phyloP scores from a whole-genome alignment of 192 early-diverging fungal genomes.

The Phlyctochytrium planicorne region DNA sequence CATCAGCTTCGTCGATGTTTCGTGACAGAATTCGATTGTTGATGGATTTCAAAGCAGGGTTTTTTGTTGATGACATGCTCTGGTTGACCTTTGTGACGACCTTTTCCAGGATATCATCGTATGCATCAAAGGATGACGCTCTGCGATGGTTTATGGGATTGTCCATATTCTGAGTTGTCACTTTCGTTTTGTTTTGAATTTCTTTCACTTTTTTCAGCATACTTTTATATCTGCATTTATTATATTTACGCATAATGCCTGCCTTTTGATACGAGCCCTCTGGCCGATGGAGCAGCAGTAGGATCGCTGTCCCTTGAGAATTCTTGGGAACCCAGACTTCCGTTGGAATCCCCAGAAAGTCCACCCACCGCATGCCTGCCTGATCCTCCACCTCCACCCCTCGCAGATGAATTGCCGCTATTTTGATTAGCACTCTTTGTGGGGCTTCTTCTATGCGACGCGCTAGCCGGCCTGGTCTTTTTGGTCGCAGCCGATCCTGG shows the following conservation, averaged over 20 bases:
- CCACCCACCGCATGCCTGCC: neutral
- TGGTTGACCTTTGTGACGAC: constrained; percentile 7
- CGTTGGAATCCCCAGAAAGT: too few relatives aligned
- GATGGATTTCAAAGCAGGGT: neutral
- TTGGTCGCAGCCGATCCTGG: neutral
- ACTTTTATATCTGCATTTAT: too few relatives aligned
- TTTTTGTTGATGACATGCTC: neutral
- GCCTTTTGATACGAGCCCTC: constrained; percentile 31
- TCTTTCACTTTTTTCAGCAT: too few relatives aligned
- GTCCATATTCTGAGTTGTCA: too few relatives aligned
- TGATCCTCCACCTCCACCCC: neutral
- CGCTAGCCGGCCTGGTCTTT: constrained; percentile 27
- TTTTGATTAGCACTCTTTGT: constrained; percentile 12
- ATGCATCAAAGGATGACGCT: constrained; percentile 20
- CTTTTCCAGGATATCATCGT: constrained; percentile 14
- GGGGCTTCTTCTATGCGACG: constrained; percentile 16
- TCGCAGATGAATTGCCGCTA: neutral
- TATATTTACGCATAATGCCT: constrained; percentile 23
- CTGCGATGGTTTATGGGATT: constrained; percentile 10
- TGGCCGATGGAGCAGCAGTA: constrained; percentile 25
- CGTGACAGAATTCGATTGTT: constrained; percentile 3
- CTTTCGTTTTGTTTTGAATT: neutral
- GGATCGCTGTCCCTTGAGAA: neutral
- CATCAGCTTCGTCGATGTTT: neutral
- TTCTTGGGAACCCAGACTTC: constrained; percentile 6